Conservation (phyloP, 768 basidiomycete genomes). For the Hygrocybe punicea region DNA sequence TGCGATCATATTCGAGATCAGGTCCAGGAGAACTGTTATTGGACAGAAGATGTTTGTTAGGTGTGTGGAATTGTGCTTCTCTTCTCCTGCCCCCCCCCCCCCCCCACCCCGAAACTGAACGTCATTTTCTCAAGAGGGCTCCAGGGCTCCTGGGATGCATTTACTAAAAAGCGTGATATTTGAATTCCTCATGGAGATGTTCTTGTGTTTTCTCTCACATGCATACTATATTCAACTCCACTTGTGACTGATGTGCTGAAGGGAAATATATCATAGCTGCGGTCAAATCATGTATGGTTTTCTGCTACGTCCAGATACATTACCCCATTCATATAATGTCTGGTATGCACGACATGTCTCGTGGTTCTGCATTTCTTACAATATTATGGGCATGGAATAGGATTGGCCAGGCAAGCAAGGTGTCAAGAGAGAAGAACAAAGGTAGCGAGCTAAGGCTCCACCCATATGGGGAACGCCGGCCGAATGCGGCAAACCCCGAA, state of each 20-base stretch:
- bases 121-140: conserved; percentile 55
- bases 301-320: conserved; percentile 75
- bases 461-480: no score
- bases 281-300: conserved; percentile 84
- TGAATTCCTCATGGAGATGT: conserved; percentile 80
- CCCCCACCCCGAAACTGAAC: not conserved
- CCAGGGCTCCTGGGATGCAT: conserved; percentile 84
- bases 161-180: conserved; percentile 62
- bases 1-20: conserved; percentile 76
- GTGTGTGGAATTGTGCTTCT: conserved; percentile 37
- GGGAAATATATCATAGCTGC: conserved; percentile 44
- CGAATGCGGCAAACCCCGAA: no score
- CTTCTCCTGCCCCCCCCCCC: not conserved
- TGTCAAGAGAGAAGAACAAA: no score
- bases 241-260: not conserved
- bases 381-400: conserved; percentile 34
- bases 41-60: conserved; percentile 89
- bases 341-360: conserved; percentile 50
- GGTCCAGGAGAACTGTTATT: conserved; percentile 58
- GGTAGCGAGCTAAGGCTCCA: no score
- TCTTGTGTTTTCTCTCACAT: conserved; percentile 76
- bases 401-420: conserved; percentile 68
- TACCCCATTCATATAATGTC: conserved; percentile 68
- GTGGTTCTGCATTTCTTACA: not conserved
- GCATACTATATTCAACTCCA: conserved; percentile 17